Base-by-base conservation (phyloP, 202 grass and related monocot species). In the Schoenoplectus tabernaemontani region DNA sequence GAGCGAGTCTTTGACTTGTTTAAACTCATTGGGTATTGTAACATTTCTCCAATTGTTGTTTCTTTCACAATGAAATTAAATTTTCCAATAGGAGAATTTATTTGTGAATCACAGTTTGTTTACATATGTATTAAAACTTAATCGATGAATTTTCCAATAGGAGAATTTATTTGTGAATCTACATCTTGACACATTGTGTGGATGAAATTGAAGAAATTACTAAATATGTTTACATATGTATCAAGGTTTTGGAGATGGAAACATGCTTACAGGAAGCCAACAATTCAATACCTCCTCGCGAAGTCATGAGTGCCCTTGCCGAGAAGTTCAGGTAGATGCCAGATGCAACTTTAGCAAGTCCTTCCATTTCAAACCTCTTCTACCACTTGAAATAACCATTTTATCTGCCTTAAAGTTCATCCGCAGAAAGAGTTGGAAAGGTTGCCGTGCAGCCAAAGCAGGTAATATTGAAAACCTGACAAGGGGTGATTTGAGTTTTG, bases 391-490 rank as follows among this genome's bases (percentile, higher is more conserved):
- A 68, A 70, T 73, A 84, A 75, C 38, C 13, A 58, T 70, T 57
- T 57, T 54, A 33, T 87, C 16, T 85, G 74, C 57, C 42, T 85
- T 62, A 44, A 79, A 89, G 91, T 60, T 61, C 81, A 77, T 91
- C 95, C 37, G 44, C 95, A 23, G 88, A 78, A 54, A 92, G 95
- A 86, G 59, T 53, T 60, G 90, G 96, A 85, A 95, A 89, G 84
- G 50, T 88, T 82, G n/a, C 79, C n/a, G 89, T 99, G 84, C 96
- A 96, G 88, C 83, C 88, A 19, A 99, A 99, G 85, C 96, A 99
- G 96, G 96, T 90, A 59, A 83, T 16, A 50, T 54, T 46, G 9
- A 26, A 34, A 63, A 36, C 3, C n/a, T 60, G 44, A 15, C n/a
- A 10, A 10, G 7, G 62, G 56, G 11, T 59, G 41, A 37, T 6